Percentiles rank a stretch among this genome's conserved stretches.
Evolutionary conservation across 352 stramenopile genomes (phyloP).

Genomic region (Phytophthora kernoviae): DNA sequence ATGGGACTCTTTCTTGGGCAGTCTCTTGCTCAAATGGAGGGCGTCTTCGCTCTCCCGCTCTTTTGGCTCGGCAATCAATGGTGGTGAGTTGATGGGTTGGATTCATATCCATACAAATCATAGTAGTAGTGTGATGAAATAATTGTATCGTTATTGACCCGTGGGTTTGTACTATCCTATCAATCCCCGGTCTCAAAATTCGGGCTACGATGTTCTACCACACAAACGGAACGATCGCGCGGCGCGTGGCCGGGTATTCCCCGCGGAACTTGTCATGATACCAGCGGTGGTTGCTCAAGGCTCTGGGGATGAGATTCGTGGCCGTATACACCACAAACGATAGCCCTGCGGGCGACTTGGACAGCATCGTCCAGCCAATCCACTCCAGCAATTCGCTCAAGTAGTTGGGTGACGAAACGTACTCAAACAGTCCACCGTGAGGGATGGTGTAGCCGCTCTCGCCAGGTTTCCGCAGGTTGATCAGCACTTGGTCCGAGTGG

Average conservation of each 20-base stretch:
- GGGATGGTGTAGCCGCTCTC: conserved; percentile 70
- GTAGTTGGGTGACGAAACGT: conserved; percentile 80
- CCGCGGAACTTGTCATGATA: conserved; percentile 63
- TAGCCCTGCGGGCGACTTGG: conserved; percentile 54
- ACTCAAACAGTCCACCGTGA: conserved; percentile 63
- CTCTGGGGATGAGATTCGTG: conserved; percentile 53
- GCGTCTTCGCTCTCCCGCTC: background rate
- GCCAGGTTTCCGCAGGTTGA: conserved; percentile 60
- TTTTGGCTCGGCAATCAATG: conserved; percentile 33
- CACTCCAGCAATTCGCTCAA: conserved; percentile 80
- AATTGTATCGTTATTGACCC: too few relatives aligned
- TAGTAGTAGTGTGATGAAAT: background rate
- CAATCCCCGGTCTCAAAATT: too few relatives aligned
- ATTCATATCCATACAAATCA: background rate
- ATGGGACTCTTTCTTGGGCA: conserved; percentile 42
- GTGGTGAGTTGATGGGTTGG: conserved; percentile 1
- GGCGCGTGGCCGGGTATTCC: conserved; percentile 40
- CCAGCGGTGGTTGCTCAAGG: conserved; percentile 57
- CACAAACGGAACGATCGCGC: conserved; percentile 44
- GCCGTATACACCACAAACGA: conserved; percentile 58
- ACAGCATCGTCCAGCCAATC: conserved; percentile 65
- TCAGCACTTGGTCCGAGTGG: conserved; percentile 71
- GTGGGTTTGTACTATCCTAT: too few relatives aligned
- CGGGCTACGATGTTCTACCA: too few relatives aligned
- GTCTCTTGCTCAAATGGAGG: conserved; percentile 12